These are phyloP conservation scores for Kwoniella heveanensis DNA, from an alignment of 768 basidiomycete species.

Conservation along the genomic window DNA sequence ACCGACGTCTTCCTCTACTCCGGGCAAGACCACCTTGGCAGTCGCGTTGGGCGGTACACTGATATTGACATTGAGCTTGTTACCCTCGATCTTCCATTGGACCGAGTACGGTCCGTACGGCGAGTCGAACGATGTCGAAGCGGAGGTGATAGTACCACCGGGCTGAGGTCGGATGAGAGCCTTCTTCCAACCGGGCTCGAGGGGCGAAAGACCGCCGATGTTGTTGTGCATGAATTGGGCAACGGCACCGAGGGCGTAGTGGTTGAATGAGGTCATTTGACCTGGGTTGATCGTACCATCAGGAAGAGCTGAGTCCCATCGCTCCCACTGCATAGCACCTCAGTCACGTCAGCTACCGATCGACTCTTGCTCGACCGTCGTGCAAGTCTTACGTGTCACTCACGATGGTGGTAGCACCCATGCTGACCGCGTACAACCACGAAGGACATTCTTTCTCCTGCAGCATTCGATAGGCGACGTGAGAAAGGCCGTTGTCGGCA, in stretches of 20 bases:
- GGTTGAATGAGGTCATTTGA: constrained; percentile 53
- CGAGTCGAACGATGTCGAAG: constrained; percentile 20
- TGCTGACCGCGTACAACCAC: constrained; percentile 39
- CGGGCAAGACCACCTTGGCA: constrained; percentile 31
- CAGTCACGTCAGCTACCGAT: not conserved
- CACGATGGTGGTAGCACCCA: constrained; percentile 43
- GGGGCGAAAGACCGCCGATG: constrained; percentile 40
- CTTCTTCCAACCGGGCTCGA: constrained; percentile 40
- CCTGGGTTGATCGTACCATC: constrained; percentile 51
- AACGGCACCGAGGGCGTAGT: constrained; percentile 48
- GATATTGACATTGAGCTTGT: constrained; percentile 25
- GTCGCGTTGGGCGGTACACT: constrained; percentile 40
- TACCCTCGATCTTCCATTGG: constrained; percentile 30
- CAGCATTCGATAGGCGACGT: constrained; percentile 49
- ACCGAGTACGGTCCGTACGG: constrained; percentile 34
- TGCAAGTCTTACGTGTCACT: constrained; percentile 12
- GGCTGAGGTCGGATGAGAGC: constrained; percentile 40
- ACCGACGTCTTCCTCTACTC: constrained; percentile 32
- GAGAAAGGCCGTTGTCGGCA: constrained; percentile 29
- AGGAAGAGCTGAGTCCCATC: constrained; percentile 47
- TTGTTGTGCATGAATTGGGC: constrained; percentile 40
- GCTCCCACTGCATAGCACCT: constrained; percentile 42
- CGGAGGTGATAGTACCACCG: constrained; percentile 43
- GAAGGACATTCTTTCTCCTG: constrained; percentile 41
- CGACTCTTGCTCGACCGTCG: too few relatives aligned